phyloP scores from a whole-genome alignment of 257 asterid species.

The Hygrophila difformis region DNA sequence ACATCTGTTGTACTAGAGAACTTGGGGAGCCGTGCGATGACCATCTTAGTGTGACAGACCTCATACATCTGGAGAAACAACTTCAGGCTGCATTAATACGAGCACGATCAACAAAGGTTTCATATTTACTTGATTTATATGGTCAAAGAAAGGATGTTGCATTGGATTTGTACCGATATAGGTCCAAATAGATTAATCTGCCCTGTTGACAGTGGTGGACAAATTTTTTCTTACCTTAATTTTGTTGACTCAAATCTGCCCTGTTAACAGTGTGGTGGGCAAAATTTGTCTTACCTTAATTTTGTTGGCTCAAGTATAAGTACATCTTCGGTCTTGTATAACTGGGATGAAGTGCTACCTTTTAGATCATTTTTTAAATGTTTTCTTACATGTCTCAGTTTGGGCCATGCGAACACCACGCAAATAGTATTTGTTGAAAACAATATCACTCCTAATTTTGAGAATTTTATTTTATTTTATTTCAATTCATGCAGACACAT shows the following conservation, averaged over 20 bases:
- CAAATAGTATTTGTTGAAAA: not conserved
- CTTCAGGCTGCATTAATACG: constrained; percentile 35
- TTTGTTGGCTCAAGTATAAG: too few relatives aligned
- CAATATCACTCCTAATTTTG: not conserved
- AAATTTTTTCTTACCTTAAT: too few relatives aligned
- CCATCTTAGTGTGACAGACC: constrained; percentile 33
- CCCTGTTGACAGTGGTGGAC: not conserved
- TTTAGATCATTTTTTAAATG: not conserved
- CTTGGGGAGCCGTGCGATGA: constrained; percentile 30
- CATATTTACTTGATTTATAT: not conserved
- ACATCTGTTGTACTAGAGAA: constrained; percentile 20
- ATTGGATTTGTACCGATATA: too few relatives aligned
- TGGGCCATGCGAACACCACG: not conserved
- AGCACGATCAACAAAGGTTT: constrained; percentile 42
- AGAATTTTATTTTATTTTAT: not conserved
- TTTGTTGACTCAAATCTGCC: too few relatives aligned
- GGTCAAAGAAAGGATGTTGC: not conserved
- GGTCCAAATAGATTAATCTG: too few relatives aligned
- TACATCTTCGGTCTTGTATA: too few relatives aligned
- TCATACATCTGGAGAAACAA: constrained; percentile 42
- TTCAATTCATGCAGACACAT: constrained; percentile 31
- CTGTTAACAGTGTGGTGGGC: too few relatives aligned
- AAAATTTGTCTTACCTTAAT: too few relatives aligned
- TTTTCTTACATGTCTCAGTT: not conserved
- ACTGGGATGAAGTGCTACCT: not conserved